Evolutionary conservation across 1,284 basidiomycete species (phyloP), one percentile per base, ranked within the genome.

Genomic region (Volvariella surrecta): DNA sequence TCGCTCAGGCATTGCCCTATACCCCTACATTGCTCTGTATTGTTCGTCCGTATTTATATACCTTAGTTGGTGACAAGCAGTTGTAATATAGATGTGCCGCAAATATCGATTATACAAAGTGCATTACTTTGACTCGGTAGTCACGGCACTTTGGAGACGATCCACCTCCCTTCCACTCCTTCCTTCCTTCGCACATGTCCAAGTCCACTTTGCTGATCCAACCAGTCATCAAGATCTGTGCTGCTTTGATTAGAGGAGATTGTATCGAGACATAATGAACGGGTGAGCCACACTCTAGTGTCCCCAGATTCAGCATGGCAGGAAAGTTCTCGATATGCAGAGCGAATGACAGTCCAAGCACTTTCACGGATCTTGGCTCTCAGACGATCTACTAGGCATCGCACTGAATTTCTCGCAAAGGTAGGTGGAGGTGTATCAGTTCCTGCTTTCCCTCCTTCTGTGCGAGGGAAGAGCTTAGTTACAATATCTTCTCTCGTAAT

Each of bases 251-350:
- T 44, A 3, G 54, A 47, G 8, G 51, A 42, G 7, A 60, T 40
- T 15, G 64, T 54, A 7, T 57, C 53, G 34, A 79, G 51, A 18
- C 60, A 66, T 0, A 84, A 54, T 13, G 68, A 73, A 4, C 64
- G 64, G 15, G 58, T 56, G 24, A 84, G 58, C 82, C 82, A 86
- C 7, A 49, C 44, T 22, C 61, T 64, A 11, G 72, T 74, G 4
- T 54, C 53, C 40, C 59, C 58, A 11, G 61, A 51, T 1, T 57
- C 55, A 17, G 58, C 53, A 37, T 66, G 61, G 48, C 65, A 69
- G 16, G 68, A 66, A 3, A 86, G 49, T 53, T 86, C 83, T 34
- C 77, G 68, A 56, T 86, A 87, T 1, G 75, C 74, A 34, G 70
- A 64, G 32, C 80, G 73, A 31, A 87, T 51, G n/a, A 82, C 58